phyloP scores from a whole-genome alignment of 768 basidiomycete genomes.

The Suillus sp. region DNA sequence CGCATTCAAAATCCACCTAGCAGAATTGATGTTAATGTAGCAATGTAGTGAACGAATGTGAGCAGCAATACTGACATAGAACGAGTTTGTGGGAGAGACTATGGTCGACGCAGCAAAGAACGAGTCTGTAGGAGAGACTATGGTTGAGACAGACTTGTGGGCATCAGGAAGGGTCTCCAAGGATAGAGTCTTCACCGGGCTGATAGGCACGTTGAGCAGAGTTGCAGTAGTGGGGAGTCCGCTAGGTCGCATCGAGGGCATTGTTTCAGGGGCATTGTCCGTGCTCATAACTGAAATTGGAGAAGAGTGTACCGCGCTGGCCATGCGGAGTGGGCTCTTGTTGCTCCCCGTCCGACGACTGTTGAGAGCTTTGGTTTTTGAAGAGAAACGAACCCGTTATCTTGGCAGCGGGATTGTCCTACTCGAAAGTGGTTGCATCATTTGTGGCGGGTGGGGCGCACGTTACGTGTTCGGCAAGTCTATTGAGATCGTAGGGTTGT shows the following conservation, averaged over 20 bases:
- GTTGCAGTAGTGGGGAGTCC: not conserved
- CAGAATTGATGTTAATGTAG: slow-evolving; percentile 2
- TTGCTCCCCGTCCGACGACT: not conserved
- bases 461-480: slow-evolving; percentile 2
- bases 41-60: not conserved
- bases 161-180: slow-evolving; percentile 9
- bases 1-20: slow-evolving; percentile 40
- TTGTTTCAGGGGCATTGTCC: not conserved
- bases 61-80: slow-evolving; percentile 18
- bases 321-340: slow-evolving; percentile 1
- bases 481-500: not conserved
- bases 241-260: not conserved
- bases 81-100: slow-evolving; percentile 12
- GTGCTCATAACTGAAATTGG: not conserved
- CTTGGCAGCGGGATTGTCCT: not conserved
- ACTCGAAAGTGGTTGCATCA: not conserved
- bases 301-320: not conserved
- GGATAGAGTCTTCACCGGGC: slow-evolving; percentile 1
- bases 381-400: not conserved
- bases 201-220: slow-evolving; percentile 4
- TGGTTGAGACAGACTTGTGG: slow-evolving; percentile 16
- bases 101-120: slow-evolving; percentile 8
- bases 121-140: slow-evolving; percentile 14
- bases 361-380: not conserved
- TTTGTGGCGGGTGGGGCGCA: not conserved